Percentiles rank a stretch among this genome's conserved stretches.
phyloP scores from a whole-genome alignment of 1,139 yeast genomes.

The Scheffersomyces lignicola region DNA sequence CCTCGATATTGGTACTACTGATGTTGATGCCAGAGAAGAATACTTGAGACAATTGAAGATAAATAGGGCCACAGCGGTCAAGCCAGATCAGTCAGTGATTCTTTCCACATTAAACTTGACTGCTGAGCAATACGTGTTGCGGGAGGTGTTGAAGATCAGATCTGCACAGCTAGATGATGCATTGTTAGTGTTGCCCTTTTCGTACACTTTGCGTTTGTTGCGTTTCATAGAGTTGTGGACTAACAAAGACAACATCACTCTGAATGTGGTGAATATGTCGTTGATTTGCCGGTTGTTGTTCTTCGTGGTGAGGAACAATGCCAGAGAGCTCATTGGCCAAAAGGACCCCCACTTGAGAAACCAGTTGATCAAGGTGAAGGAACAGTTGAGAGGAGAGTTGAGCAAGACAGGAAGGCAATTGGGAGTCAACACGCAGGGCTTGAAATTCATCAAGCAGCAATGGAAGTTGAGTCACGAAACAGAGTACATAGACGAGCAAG shows the following conservation, averaged over 20 bases:
- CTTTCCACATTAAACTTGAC: constrained; percentile 66
- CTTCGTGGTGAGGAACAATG: constrained; percentile 70
- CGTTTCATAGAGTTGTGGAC: constrained; percentile 80
- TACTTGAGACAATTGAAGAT: constrained; percentile 41
- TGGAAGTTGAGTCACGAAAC: constrained; percentile 78
- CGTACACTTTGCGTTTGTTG: constrained; percentile 71
- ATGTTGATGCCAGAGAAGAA: constrained; percentile 57
- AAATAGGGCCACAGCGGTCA: constrained; percentile 44
- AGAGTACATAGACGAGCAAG: constrained; percentile 72
- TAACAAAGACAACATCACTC: constrained; percentile 39
- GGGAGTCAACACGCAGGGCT: constrained; percentile 88
- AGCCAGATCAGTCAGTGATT: constrained; percentile 69
- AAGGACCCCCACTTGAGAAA: constrained; percentile 60
- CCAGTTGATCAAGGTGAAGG: constrained; percentile 59
- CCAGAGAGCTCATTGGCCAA: constrained; percentile 67
- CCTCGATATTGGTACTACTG: constrained; percentile 76
- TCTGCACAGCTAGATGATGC: constrained; percentile 93
- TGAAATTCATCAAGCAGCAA: constrained; percentile 68
- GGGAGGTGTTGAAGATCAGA: constrained; percentile 64
- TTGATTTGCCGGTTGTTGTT: constrained; percentile 73
- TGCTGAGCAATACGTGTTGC: constrained; percentile 80
- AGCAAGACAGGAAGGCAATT: constrained; percentile 54
- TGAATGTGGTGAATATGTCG: constrained; percentile 52
- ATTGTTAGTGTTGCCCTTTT: constrained; percentile 83
- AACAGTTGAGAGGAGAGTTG: constrained; percentile 56